Percentiles rank a stretch among this genome's conserved stretches.
Conservation (phyloP, 148 eudicot genomes). For the Chenopodium quinoa region DNA sequence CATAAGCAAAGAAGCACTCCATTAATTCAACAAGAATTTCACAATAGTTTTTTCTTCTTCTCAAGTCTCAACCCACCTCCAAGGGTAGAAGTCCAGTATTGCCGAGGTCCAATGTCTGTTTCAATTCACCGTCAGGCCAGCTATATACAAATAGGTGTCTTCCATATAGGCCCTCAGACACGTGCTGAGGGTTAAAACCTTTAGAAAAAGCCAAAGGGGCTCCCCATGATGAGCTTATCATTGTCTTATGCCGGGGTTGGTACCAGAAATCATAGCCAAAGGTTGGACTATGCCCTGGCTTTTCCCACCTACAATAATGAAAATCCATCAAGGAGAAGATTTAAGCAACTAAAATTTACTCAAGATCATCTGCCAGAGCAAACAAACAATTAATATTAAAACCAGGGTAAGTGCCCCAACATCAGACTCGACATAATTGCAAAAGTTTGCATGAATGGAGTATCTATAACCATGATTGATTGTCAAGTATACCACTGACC, state of each 20-base stretch:
- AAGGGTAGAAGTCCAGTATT: slow-evolving; percentile 77
- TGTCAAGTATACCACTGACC: background rate
- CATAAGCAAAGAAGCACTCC: background rate
- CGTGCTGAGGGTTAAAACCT: slow-evolving; percentile 93
- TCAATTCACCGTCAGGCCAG: slow-evolving; percentile 95
- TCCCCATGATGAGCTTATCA: slow-evolving; percentile 99
- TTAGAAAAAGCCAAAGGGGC: slow-evolving; percentile 88
- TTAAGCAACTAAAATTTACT: background rate
- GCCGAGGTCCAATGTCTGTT: slow-evolving; percentile 93
- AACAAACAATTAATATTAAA: background rate
- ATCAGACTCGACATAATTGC: background rate
- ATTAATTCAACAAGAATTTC: background rate
- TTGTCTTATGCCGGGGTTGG: slow-evolving; percentile 91
- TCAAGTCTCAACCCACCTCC: slow-evolving; percentile 47
- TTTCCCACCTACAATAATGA: slow-evolving; percentile 76
- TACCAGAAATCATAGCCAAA: slow-evolving; percentile 99
- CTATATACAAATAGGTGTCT: slow-evolving; percentile 84
- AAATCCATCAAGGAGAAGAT: background rate
- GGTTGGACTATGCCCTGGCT: slow-evolving; percentile 87
- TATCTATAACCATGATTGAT: background rate
- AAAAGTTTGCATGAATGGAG: background rate
- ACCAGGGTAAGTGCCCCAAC: background rate
- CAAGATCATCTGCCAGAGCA: background rate
- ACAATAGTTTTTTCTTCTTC: background rate
- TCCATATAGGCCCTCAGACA: slow-evolving; percentile 87